Base-by-base conservation (phyloP, 2,329 filamentous ascomycete genomes). In the Epicoccum nigrum region DNA sequence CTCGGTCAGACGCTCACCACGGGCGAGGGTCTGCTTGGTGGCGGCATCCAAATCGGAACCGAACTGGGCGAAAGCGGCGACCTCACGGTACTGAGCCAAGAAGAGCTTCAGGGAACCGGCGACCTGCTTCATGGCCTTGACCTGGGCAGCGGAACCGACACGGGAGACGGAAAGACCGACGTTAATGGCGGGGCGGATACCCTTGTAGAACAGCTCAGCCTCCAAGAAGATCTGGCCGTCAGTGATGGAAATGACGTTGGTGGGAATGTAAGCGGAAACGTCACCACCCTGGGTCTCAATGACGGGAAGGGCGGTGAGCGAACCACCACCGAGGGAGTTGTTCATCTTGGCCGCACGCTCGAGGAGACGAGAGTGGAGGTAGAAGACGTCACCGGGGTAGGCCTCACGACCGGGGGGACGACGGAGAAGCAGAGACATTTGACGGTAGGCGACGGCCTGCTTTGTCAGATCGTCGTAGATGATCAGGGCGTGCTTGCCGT, bases 111-210 rank as follows among this genome's bases (percentile, higher is more conserved):
- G 85, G 69, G 93, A 97, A 86, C 94, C 94, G 74, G 94, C 94
- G 72, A 99, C 94, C 86, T 99, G 94, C 88, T 99, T 99, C 94
- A 99, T 99, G 82, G 94, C 92, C 90, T 97, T 99, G 79, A 97
- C 86, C 86, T 99, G 94, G 77, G 94, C 94, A 78, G 94, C 91
- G 75, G 94, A 99, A 78, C 94, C 94, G 88, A 99, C 94, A 90
- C 94, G 94, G 69, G 94, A 99, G 71, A 99, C 94, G 73, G 94
- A 99, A 71, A 99, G 90, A 94, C 94, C 94, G 89, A 99, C 94
- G 87, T 99, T 99, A 81, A 99, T 99, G 83, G 94, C 94, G 72
- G 94, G 94, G 76, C 94, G 93, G 81, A 99, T 83, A 95, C 94
- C 94, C 90, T 99, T 99, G 91, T 97, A 97, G 89, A 97, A 99